phyloP scores from a whole-genome alignment of 2,329 filamentous ascomycete genomes.

The Fonsecaea pugnacius region DNA sequence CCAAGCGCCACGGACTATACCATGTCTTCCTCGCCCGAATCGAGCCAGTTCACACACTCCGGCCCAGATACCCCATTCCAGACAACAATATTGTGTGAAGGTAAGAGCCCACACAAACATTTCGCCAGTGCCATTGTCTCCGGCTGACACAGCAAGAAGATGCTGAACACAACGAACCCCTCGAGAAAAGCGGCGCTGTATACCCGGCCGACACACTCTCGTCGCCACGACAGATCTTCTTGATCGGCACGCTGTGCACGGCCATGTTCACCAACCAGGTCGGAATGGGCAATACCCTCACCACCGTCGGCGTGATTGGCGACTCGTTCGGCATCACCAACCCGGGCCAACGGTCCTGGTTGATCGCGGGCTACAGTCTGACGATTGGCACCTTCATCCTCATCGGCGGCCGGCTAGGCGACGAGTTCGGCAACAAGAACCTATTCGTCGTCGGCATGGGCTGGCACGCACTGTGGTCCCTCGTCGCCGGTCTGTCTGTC shows the following conservation, averaged over 20 bases:
- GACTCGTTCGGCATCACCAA: constrained; percentile 52
- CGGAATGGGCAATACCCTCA: constrained; percentile 54
- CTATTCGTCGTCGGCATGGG: constrained; percentile 44
- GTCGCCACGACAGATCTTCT: constrained; percentile 39
- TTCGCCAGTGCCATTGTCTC: not conserved
- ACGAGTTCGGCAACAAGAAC: constrained; percentile 45
- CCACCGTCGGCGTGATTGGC: constrained; percentile 56
- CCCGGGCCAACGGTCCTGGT: constrained; percentile 57
- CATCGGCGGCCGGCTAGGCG: constrained; percentile 45
- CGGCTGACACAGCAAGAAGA: not conserved
- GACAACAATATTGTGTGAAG: not conserved
- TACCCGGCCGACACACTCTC: constrained; percentile 13
- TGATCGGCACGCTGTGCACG: constrained; percentile 44
- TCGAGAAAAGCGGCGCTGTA: not conserved
- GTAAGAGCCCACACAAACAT: not conserved
- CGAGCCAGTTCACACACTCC: not conserved
- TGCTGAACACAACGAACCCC: not conserved
- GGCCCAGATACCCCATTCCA: not conserved
- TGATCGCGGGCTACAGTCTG: constrained; percentile 62
- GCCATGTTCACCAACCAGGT: constrained; percentile 53
- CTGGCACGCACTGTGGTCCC: constrained; percentile 46
- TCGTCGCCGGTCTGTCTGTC: constrained; percentile 45
- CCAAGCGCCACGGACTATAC: not conserved
- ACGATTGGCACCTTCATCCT: constrained; percentile 49
- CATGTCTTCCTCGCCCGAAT: not conserved